Evolutionary conservation across 2,329 filamentous ascomycete species (phyloP).

Genomic region (Colletotrichum horii): DNA sequence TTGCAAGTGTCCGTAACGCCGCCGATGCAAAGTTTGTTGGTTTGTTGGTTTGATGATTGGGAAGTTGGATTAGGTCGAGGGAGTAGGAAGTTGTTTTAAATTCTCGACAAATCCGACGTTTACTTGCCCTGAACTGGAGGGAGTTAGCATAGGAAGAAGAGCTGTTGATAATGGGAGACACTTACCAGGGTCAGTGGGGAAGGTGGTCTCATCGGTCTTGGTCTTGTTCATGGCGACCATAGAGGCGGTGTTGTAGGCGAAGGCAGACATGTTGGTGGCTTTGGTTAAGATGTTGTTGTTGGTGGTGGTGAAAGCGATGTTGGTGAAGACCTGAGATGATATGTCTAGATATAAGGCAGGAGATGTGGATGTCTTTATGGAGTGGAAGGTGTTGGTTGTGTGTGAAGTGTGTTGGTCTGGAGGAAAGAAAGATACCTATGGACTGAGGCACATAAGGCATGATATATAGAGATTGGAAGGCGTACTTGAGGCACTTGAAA

Average conservation of each 20-base stretch:
- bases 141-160: neutral
- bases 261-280: neutral
- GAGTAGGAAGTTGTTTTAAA: neutral
- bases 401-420: neutral
- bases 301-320: neutral
- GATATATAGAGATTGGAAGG: neutral
- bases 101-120: neutral
- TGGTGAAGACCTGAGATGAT: neutral
- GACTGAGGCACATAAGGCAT: neutral
- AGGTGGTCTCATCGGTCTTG: neutral
- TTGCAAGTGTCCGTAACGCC: neutral
- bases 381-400: neutral
- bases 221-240: neutral
- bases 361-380: neutral
- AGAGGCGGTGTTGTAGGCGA: neutral
- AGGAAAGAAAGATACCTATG: neutral
- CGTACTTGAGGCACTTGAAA: neutral
- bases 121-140: neutral
- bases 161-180: neutral
- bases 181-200: conserved; percentile 4
- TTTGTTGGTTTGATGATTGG: neutral
- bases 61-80: neutral
- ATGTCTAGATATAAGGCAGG: neutral
- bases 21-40: neutral
- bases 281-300: neutral